Percentiles rank a stretch among this genome's conserved stretches.
phyloP scores from a whole-genome alignment of 2,329 filamentous ascomycete species.

The Mycogone perniciosa region DNA sequence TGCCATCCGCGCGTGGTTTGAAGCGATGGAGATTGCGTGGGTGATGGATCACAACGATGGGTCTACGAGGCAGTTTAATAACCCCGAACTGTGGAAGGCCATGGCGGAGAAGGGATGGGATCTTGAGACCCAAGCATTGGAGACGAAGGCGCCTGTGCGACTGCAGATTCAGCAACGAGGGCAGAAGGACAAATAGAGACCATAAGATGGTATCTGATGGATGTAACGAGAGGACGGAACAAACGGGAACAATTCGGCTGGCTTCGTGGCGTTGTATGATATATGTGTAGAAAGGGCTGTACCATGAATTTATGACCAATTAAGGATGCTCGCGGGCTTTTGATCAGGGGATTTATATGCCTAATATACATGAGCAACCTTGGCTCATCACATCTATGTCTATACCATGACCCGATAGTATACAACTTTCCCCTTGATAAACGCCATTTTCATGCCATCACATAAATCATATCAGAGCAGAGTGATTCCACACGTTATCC shows the following conservation, averaged over 20 bases:
- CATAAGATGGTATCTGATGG: no score
- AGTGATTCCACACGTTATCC: background rate
- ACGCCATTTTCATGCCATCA: background rate
- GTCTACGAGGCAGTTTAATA: constrained; percentile 17
- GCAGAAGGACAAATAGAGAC: constrained; percentile 22
- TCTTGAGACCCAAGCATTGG: constrained; percentile 28
- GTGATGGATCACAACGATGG: constrained; percentile 19
- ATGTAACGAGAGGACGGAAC: no score
- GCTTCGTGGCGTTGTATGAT: no score
- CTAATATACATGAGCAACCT: background rate
- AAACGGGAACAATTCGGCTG: no score
- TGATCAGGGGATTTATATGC: no score
- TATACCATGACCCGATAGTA: background rate
- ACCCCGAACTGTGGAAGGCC: constrained; percentile 23
- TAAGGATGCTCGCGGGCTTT: no score
- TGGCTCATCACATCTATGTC: background rate
- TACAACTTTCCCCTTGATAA: background rate
- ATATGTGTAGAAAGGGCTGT: no score
- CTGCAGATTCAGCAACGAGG: constrained; percentile 18
- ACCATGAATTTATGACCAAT: no score
- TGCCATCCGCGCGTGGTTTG: constrained; percentile 31
- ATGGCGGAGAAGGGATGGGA: constrained; percentile 30
- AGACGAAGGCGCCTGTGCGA: constrained; percentile 31
- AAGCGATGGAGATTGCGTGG: constrained; percentile 33
- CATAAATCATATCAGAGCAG: constrained; percentile 1